Conservation (phyloP, 306 rosid species). For the Heteromeles arbutifolia region DNA sequence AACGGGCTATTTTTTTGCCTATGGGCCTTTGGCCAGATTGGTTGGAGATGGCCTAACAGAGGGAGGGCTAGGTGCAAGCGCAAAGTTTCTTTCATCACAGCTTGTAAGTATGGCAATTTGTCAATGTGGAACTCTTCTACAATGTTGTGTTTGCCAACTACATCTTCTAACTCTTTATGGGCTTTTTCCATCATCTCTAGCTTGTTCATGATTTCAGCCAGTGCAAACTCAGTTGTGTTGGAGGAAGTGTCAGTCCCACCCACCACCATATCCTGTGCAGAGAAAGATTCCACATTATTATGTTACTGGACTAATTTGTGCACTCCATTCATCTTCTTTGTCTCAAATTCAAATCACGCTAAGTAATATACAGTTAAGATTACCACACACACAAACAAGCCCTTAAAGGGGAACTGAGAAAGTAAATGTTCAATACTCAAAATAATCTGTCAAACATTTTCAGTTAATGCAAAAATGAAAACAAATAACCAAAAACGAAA, state of each 20-base stretch:
- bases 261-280: slow-evolving; percentile 52
- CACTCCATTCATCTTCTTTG: no score
- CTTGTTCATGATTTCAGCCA: slow-evolving; percentile 46
- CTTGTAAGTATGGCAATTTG: slow-evolving; percentile 45
- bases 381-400: no score
- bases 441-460: neutral
- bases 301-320: neutral
- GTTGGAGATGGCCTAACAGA: neutral
- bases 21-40: no score
- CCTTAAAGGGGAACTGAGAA: no score
- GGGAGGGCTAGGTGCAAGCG: slow-evolving; percentile 56
- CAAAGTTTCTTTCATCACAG: slow-evolving; percentile 65
- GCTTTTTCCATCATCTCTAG: slow-evolving; percentile 38
- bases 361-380: no score
- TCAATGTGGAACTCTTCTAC: slow-evolving; percentile 68
- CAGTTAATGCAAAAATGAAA: neutral
- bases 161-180: slow-evolving; percentile 37
- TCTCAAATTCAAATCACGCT: no score
- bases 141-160: slow-evolving; percentile 36
- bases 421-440: neutral
- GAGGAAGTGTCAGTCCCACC: slow-evolving; percentile 65
- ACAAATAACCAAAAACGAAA: no score
- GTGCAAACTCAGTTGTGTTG: slow-evolving; percentile 52
- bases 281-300: neutral
- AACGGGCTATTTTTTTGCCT: no score